These are phyloP conservation scores for Hanseniaspora gamundiae DNA, from an alignment of 1,139 yeast genomes.

Conservation along the genomic window DNA sequence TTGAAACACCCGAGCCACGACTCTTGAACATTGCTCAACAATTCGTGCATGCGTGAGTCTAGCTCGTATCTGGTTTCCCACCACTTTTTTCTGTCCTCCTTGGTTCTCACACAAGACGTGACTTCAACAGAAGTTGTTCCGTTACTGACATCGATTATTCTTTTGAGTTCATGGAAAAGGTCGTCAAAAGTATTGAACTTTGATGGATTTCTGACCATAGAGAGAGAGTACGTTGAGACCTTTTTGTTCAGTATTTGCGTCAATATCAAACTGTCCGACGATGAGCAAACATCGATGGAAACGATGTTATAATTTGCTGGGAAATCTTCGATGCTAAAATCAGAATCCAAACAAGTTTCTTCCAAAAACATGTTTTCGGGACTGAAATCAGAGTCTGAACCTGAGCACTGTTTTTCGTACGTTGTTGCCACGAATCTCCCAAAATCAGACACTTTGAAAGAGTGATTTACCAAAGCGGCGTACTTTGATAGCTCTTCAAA, in stretches of 20 bases:
- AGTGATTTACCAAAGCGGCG: neutral
- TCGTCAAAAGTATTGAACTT: constrained; percentile 32
- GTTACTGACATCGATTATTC: constrained; percentile 50
- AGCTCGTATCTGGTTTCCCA: constrained; percentile 59
- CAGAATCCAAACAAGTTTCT: neutral
- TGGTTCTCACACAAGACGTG: constrained; percentile 35
- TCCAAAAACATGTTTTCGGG: neutral
- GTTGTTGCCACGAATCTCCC: neutral
- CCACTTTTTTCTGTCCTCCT: constrained; percentile 60
- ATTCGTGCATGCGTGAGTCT: constrained; percentile 41
- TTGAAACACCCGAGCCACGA: constrained; percentile 77
- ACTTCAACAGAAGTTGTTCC: constrained; percentile 42
- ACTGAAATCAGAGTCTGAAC: constrained; percentile 10
- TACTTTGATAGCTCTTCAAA: neutral
- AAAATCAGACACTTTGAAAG: neutral
- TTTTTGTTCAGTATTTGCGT: constrained; percentile 28
- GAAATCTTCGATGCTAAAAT: neutral
- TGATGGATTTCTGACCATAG: neutral
- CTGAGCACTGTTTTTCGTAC: neutral
- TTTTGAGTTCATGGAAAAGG: constrained; percentile 33
- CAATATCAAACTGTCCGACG: constrained; percentile 46
- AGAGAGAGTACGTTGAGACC: neutral
- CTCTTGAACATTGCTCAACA: constrained; percentile 49
- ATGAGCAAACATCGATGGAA: constrained; percentile 48
- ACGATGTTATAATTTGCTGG: constrained; percentile 32